Evolutionary conservation across 1,284 basidiomycete genomes (phyloP).

Genomic region (Marasmius sp.): DNA sequence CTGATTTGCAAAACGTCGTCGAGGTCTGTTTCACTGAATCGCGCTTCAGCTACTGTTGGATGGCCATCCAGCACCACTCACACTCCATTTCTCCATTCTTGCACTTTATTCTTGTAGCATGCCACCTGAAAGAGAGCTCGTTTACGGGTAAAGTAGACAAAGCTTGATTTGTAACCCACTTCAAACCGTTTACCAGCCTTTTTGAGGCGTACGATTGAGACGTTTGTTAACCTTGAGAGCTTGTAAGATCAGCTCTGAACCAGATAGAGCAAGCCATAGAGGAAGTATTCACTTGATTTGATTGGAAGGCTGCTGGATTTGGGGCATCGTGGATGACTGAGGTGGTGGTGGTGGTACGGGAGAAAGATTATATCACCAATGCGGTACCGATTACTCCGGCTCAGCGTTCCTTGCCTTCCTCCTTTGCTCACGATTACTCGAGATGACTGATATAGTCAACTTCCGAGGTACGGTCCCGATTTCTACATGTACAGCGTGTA

Average conservation of each 20-base stretch:
- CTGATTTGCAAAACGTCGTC: conserved; percentile 98
- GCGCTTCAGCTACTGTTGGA: neutral
- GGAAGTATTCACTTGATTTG: conserved; percentile 70
- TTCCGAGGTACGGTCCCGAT: conserved; percentile 33
- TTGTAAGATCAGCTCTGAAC: conserved; percentile 13
- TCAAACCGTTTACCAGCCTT: conserved; percentile 98
- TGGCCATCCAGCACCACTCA: conserved; percentile 35
- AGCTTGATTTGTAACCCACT: neutral
- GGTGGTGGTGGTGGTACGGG: conserved; percentile 3
- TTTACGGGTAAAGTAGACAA: neutral
- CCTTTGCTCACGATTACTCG: neutral
- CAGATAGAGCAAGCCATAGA: neutral
- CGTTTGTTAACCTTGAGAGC: conserved; percentile 81
- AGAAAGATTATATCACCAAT: neutral
- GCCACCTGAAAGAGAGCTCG: conserved; percentile 65
- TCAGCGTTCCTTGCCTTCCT: neutral
- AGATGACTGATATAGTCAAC: neutral
- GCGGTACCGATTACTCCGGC: too few relatives aligned
- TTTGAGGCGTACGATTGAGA: conserved; percentile 93
- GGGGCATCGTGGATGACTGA: conserved; percentile 32
- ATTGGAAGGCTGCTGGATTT: conserved; percentile 81
- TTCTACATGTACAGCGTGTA: conserved; percentile 1
- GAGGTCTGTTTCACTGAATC: conserved; percentile 80
- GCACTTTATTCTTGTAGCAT: conserved; percentile 99
- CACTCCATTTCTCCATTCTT: conserved; percentile 94